Base-by-base conservation (phyloP, 2,329 filamentous ascomycete genomes). In the Stylonectria norvegica region DNA sequence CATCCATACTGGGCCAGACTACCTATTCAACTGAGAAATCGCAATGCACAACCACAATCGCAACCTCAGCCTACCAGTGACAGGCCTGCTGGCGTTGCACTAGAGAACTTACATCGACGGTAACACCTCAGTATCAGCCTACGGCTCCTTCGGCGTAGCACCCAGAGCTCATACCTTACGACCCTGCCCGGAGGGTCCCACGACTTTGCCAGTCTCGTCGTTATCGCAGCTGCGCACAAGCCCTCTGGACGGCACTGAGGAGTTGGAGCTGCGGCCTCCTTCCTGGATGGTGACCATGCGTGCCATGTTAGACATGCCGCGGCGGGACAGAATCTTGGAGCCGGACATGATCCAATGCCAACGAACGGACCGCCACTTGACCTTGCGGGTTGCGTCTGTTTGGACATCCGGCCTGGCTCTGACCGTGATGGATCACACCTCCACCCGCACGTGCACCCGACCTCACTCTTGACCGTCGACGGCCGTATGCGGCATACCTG, bases 121-220 rank as follows among this genome's bases (percentile, higher is more conserved):
- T 37, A 29, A 27, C 35, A 37, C 35, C 28, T 62, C 30, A 6
- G 65, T 58, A 69, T 69, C 67, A 69, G 68, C 66, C 66, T 70
- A 63, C 67, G 68, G 67, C 63, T 66, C 61, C 51, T 68, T 71
- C 68, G 68, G 69, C 60, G 64, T 59, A 63, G 53, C 57, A 65
- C 34, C 32, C 19, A 36, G 34, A 36, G n/a, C 18, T n/a, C 11
- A 14, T 23, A n/a, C 16, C 16, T 15, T 25, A 25, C 22, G 22
- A 25, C 7, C 12, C 6, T 14, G 5, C 27, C 27, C 5, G n/a
- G 27, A 5, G 15, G 27, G 27, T 29, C n/a, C 7, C 27, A 29
- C 27, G 27, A 8, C n/a, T 5, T 25, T 12, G 22, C 12, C 22
- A 25, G 22, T 25, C 12, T 12, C 22, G 22, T 25, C 22, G 22